Evolutionary conservation across 805 yeast genomes (phyloP).

Genomic region (Saturnispora sanitii): DNA sequence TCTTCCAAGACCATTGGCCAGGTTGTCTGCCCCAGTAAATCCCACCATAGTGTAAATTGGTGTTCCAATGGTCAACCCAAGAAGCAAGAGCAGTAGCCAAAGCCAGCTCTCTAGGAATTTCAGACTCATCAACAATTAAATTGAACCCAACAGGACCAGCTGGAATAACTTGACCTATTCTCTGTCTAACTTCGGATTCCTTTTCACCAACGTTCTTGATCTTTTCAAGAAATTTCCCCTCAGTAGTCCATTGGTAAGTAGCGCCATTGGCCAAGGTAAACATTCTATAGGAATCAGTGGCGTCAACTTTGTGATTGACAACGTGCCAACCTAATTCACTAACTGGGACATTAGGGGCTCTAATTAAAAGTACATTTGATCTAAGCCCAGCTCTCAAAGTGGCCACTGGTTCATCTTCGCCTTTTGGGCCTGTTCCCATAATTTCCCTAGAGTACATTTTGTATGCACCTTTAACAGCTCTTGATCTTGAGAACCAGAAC

Average conservation of each 20-base stretch:
- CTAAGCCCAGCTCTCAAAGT: constrained; percentile 51
- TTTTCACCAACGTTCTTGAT: constrained; percentile 53
- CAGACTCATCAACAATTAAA: constrained; percentile 41
- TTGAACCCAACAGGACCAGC: constrained; percentile 48
- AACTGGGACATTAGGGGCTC: constrained; percentile 40
- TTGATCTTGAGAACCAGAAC: constrained; percentile 49
- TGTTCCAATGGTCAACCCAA: constrained; percentile 60
- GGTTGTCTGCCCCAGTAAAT: constrained; percentile 47
- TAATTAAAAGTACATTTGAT: constrained; percentile 46
- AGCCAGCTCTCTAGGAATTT: constrained; percentile 50
- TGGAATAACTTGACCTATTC: constrained; percentile 51
- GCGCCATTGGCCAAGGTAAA: constrained; percentile 51
- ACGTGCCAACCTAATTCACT: constrained; percentile 58
- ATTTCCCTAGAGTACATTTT: constrained; percentile 40
- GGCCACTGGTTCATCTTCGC: constrained; percentile 49
- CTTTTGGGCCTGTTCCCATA: constrained; percentile 34
- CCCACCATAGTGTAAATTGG: constrained; percentile 52
- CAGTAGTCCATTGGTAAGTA: constrained; percentile 57
- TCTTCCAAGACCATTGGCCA: constrained; percentile 44
- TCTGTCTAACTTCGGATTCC: constrained; percentile 52
- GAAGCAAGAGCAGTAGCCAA: constrained; percentile 50
- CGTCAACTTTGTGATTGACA: constrained; percentile 50
- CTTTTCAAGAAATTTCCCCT: constrained; percentile 47
- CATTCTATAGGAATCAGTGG: constrained; percentile 49
- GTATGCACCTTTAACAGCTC: constrained; percentile 60